These are phyloP conservation scores for Trichoderma guizhouense DNA, from an alignment of 2,329 filamentous ascomycete genomes.

Conservation along the genomic window DNA sequence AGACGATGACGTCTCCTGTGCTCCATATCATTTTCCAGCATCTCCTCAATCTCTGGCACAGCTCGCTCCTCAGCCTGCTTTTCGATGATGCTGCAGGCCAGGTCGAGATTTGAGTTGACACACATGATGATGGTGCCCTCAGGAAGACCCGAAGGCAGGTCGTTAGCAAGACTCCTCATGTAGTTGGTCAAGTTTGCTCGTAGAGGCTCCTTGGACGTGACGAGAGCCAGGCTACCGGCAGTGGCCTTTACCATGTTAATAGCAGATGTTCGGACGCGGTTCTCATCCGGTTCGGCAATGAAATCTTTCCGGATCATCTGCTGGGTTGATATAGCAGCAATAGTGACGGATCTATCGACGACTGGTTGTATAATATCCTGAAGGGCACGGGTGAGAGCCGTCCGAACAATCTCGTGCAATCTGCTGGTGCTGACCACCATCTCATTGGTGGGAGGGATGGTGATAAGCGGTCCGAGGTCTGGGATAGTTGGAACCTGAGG, in stretches of 20 bases:
- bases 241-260: slow-evolving; percentile 94
- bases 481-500: slow-evolving; percentile 77
- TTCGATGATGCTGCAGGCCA: slow-evolving; percentile 90
- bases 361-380: slow-evolving; percentile 97
- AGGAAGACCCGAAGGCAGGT: slow-evolving; percentile 76
- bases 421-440: slow-evolving; percentile 70
- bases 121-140: slow-evolving; percentile 98
- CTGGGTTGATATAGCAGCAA: slow-evolving; percentile 92
- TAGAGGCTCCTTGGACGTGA: slow-evolving; percentile 97
- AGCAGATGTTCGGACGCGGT: slow-evolving; percentile 78
- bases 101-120: slow-evolving; percentile 94
- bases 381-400: slow-evolving; percentile 82
- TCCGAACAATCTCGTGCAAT: slow-evolving; percentile 73
- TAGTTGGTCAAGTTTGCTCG: slow-evolving; percentile 97
- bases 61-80: slow-evolving; percentile 93
- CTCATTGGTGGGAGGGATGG: slow-evolving; percentile 76
- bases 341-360: slow-evolving; percentile 95
- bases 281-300: slow-evolving; percentile 85
- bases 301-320: slow-evolving; percentile 97
- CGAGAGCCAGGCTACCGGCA: slow-evolving; percentile 86
- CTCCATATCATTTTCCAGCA: slow-evolving; percentile 79
- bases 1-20: slow-evolving; percentile 71
- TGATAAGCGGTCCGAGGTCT: slow-evolving; percentile 74
- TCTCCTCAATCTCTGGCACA: slow-evolving; percentile 89
- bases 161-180: slow-evolving; percentile 67